Conservation (phyloP, 192 early-diverging fungal species). For the Haplosporangium gracile region DNA sequence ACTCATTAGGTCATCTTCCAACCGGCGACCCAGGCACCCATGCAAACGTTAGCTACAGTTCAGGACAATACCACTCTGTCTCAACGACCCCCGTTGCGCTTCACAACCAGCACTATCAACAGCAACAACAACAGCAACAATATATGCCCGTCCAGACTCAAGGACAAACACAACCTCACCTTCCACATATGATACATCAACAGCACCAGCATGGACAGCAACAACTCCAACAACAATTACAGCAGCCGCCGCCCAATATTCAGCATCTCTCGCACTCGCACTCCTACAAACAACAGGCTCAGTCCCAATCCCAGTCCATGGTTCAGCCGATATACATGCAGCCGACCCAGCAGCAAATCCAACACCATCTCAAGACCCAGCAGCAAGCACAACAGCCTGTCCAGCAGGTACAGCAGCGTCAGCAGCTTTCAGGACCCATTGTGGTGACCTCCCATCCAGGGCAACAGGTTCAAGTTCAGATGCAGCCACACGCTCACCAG, state of each 20-base stretch:
- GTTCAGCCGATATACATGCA: constrained; percentile 16
- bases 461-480: constrained; percentile 24
- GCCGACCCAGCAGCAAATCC: constrained; percentile 17
- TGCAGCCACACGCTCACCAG: constrained; percentile 29
- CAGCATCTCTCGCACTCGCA: constrained; percentile 21
- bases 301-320: constrained; percentile 1
- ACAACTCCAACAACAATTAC: constrained; percentile 10
- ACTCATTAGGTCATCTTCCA: neutral
- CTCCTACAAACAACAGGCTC: constrained; percentile 24
- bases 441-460: constrained; percentile 5
- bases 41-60: constrained; percentile 11
- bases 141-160: constrained; percentile 37
- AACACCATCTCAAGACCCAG: constrained; percentile 13
- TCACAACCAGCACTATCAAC: constrained; percentile 28
- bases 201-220: constrained; percentile 22
- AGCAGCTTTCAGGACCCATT: constrained; percentile 12
- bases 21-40: constrained; percentile 8
- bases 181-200: constrained; percentile 30
- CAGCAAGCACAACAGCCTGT: constrained; percentile 20
- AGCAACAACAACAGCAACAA: constrained; percentile 36
- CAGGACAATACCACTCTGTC: constrained; percentile 31
- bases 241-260: constrained; percentile 16
- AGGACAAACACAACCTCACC: constrained; percentile 24
- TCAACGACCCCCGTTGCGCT: constrained; percentile 14
- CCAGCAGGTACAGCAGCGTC: constrained; percentile 18